Evolutionary conservation across 768 basidiomycete genomes (phyloP), one percentile per base, ranked within the genome.

Genomic region (Ephemerocybe angulata): DNA sequence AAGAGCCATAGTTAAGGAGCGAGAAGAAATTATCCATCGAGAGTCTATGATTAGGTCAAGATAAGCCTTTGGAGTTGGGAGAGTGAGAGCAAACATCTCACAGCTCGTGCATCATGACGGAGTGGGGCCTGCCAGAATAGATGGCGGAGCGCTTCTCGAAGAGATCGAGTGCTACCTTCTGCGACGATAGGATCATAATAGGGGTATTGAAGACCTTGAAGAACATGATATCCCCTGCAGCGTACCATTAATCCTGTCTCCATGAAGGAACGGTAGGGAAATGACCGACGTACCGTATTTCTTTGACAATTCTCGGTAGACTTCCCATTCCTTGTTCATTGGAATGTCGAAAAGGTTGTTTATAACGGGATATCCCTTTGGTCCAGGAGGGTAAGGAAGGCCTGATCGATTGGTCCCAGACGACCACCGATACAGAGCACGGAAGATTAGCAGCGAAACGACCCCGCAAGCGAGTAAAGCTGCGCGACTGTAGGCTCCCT

Each of bases 11-110:
- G 11, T 72, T 71, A 71, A 78, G 46, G 15, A 55, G 21, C 7
- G 74, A 46, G 21, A 77, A 72, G 2, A 72, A 73, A 24, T 78
- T 74, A 38, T 70, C 71, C 72, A 76, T 77, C n/a, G 74, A 68
- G 54, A 56, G 41, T 3, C 55, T 55, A 33, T 30, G 29, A n/a
- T 44, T 19, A 33, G 15, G n/a, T 28, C 1, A 28, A 2, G 22
- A 17, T 53, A 10, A 40, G 33, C 21, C 17, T 5, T 27, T 21
- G 17, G 25, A 30, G 22, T 15, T 19, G 35, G 48, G 4, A 19
- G 3, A 21, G 27, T 21, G 11, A 65, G 28, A 44, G 4, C n/a
- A 11, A 30, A 22, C 11, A 11, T 65, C 71, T 49, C 50, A 78
- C 76, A 81, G 52, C n/a, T 76, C 76, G 38, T 76, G 70, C 50